Percentiles rank a stretch among this genome's conserved stretches.
Conservation (phyloP, 306 rosid genomes). For the Glycine soja region DNA sequence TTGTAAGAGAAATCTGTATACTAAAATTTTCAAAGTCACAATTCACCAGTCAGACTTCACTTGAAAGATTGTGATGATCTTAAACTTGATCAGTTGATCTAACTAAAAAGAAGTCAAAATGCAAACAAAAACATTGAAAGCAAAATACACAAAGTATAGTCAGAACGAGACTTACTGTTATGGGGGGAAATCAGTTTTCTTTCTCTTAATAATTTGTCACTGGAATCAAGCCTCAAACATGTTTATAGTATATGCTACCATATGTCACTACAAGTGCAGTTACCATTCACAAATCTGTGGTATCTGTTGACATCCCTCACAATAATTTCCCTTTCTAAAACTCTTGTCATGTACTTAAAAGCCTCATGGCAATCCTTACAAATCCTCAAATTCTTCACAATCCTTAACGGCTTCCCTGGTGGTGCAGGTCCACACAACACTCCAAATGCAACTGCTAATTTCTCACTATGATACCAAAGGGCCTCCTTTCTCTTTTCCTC, state of each 20-base stretch:
- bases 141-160: background rate
- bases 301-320: constrained; percentile 86
- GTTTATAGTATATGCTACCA: constrained; percentile 58
- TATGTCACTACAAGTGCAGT: constrained; percentile 72
- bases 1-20: background rate
- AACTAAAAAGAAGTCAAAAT: background rate
- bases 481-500: constrained; percentile 75
- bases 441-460: constrained; percentile 85
- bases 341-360: constrained; percentile 71
- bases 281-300: constrained; percentile 76
- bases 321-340: constrained; percentile 76
- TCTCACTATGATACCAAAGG: constrained; percentile 88
- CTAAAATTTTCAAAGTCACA: background rate
- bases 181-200: constrained; percentile 1
- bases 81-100: no score
- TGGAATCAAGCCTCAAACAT: constrained; percentile 23
- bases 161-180: background rate
- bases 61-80: no score
- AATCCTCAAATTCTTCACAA: constrained; percentile 88
- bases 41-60: no score
- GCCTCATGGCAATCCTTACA: constrained; percentile 86
- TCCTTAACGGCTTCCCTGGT: constrained; percentile 71
- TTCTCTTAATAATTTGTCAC: constrained; percentile 1
- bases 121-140: background rate
- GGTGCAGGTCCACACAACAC: constrained; percentile 70